Evolutionary conservation across 2,329 filamentous ascomycete species (phyloP), one percentile per base, ranked within the genome.

Genomic region (Zymoseptoria ardabiliae): DNA sequence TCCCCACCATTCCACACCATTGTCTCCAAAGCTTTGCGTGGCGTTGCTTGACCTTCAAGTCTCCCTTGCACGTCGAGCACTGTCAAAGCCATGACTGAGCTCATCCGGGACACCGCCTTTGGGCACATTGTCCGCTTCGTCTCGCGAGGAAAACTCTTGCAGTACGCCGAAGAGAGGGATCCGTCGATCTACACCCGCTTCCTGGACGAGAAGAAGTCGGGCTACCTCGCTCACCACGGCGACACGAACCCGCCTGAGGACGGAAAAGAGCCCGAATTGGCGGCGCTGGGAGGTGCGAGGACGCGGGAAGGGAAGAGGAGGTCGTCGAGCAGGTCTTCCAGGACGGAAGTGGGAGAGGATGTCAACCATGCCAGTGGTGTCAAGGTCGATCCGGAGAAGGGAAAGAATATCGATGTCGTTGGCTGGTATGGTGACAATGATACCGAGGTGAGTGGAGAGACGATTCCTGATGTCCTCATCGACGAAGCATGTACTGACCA

Each of bases 341-440:
- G 54, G 13, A 69, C 68, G 9, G 60, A 64, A 58, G 57, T 70
- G 58, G 17, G 66, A 71, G 23, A 54, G 48, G 41, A 56, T 19
- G 62, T 72, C 57, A 77, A 77, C 54, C 64, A 75, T 25, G 69
- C 72, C 3, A 79, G 74, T 51, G 77, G 76, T 20, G 71, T 75
- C 8, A 69, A 68, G 28, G 69, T 81, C 13, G 80, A 83, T 66
- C 72, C 76, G 0, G 81, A 83, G 63, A 83, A 82, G 63, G 80
- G 80, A 0, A 74, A 70, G 60, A 79, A 83, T 66, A 66, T 76
- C 7, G 70, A 78, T 57, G 69, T 84, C 5, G 75, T 84, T 6
- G 73, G 76, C 41, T 84, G 81, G 81, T 80, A 74, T 63, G 78
- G 76, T 0, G 72, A 75, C 0, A 66, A 79, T 58, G 81, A 83